These are phyloP conservation scores for Naematelia encephala DNA, from an alignment of 768 basidiomycete species.

Conservation along the genomic window DNA sequence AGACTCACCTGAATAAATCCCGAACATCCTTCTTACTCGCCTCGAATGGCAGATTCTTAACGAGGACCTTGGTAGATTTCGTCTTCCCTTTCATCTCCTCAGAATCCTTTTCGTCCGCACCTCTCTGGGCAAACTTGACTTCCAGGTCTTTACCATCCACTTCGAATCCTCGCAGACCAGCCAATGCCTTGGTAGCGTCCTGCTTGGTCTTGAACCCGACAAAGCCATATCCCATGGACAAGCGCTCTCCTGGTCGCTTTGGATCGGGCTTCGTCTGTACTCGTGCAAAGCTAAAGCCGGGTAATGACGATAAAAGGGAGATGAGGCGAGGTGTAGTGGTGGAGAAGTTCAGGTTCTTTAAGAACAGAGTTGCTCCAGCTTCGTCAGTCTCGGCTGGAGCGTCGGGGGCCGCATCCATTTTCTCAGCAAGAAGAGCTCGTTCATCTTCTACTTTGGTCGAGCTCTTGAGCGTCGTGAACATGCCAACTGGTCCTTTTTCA, in stretches of 20 bases:
- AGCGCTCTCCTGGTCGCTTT: slow-evolving; percentile 61
- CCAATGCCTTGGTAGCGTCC: slow-evolving; percentile 68
- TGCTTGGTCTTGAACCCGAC: slow-evolving; percentile 78
- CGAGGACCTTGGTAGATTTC: slow-evolving; percentile 86
- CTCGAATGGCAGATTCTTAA: slow-evolving; percentile 98
- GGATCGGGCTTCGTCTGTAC: slow-evolving; percentile 89
- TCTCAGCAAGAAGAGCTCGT: slow-evolving; percentile 50
- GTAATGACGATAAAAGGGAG: slow-evolving; percentile 68
- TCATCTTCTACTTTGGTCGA: slow-evolving; percentile 50
- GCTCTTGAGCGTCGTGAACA: slow-evolving; percentile 58
- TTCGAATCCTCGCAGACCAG: slow-evolving; percentile 73
- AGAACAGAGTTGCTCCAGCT: slow-evolving; percentile 75
- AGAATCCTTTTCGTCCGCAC: slow-evolving; percentile 59
- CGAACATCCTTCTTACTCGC: slow-evolving; percentile 87
- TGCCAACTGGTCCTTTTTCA: slow-evolving; percentile 81
- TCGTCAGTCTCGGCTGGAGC: slow-evolving; percentile 37
- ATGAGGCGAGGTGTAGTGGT: slow-evolving; percentile 73
- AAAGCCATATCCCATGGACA: slow-evolving; percentile 97
- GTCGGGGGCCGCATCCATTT: slow-evolving; percentile 17
- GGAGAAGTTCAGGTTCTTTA: slow-evolving; percentile 94
- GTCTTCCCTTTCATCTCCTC: slow-evolving; percentile 56
- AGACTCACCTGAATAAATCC: slow-evolving; percentile 76
- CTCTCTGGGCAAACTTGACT: slow-evolving; percentile 82
- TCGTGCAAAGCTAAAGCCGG: slow-evolving; percentile 78
- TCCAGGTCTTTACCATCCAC: slow-evolving; percentile 81